Conservation (phyloP, 1,284 basidiomycete species). For the Mycena citricolor region DNA sequence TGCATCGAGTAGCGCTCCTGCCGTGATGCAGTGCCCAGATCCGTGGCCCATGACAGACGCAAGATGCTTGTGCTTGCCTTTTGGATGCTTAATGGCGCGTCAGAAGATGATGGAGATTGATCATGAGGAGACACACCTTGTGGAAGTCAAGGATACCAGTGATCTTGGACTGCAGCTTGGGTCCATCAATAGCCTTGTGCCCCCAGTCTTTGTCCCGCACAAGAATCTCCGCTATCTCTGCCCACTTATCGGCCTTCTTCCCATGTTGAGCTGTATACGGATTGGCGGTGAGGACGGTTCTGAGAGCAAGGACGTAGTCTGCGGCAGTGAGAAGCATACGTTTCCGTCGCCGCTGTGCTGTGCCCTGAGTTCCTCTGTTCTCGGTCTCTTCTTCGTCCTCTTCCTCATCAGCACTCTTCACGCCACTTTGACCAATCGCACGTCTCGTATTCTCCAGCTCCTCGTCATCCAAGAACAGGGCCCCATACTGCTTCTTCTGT, state of each 20-base stretch:
- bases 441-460: too few relatives aligned
- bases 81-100: not conserved
- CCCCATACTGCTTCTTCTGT: too few relatives aligned
- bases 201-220: not conserved
- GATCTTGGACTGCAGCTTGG: slow-evolving; percentile 6
- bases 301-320: too few relatives aligned
- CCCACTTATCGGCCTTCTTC: slow-evolving; percentile 1
- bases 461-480: too few relatives aligned
- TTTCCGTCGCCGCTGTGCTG: too few relatives aligned
- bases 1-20: slow-evolving; percentile 4
- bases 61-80: slow-evolving; percentile 2
- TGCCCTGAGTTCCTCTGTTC: too few relatives aligned
- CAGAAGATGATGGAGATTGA: too few relatives aligned
- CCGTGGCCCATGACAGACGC: slow-evolving; percentile 4
- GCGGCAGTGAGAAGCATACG: too few relatives aligned
- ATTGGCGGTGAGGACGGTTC: not conserved
- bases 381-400: too few relatives aligned
- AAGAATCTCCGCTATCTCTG: not conserved
- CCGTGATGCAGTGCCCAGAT: not conserved
- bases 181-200: not conserved
- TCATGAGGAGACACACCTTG: slow-evolving; percentile 3
- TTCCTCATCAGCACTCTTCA: too few relatives aligned
- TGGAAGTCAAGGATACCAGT: slow-evolving; percentile 6
- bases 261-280: slow-evolving; percentile 5
- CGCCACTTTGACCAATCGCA: too few relatives aligned